phyloP scores from a whole-genome alignment of 2,329 filamentous ascomycete genomes.

The Cordyceps fumosorosea region DNA sequence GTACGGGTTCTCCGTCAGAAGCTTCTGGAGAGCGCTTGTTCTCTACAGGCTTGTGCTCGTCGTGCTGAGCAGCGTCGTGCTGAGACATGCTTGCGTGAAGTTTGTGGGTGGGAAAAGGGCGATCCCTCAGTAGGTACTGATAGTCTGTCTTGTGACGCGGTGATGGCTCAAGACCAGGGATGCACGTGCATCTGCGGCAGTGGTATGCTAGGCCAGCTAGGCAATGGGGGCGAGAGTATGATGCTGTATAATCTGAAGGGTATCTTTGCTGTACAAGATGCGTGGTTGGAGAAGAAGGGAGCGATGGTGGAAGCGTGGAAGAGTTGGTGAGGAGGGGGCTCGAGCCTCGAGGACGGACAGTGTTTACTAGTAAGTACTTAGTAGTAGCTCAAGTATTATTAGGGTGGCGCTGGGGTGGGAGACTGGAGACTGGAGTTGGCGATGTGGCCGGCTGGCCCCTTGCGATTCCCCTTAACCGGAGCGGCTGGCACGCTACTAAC shows the following conservation, averaged over 20 bases:
- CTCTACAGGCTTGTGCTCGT: constrained; percentile 7
- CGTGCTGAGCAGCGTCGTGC: constrained; percentile 13
- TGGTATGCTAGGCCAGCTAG: constrained; percentile 10
- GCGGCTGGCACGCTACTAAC: neutral
- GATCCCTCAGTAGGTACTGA: neutral
- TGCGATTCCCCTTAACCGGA: constrained; percentile 11
- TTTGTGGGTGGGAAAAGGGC: neutral
- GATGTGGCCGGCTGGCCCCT: constrained; percentile 12
- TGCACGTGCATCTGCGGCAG: constrained; percentile 10
- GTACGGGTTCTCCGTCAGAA: constrained; percentile 4
- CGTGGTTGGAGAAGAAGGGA: neutral
- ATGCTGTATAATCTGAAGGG: constrained; percentile 11
- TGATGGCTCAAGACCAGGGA: neutral
- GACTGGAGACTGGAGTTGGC: neutral
- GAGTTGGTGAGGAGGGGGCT: constrained; percentile 1
- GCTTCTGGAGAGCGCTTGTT: neutral
- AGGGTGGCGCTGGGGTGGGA: constrained; percentile 1
- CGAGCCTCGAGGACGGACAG: constrained; percentile 1
- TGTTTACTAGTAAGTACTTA: neutral
- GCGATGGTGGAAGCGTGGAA: neutral
- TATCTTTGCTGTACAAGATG: constrained; percentile 10
- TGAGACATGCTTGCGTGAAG: constrained; percentile 17
- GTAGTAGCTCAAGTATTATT: neutral
- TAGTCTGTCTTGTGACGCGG: constrained; percentile 1
- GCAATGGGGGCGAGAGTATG: neutral